These are phyloP conservation scores for Picochlorum sp. DNA, from an alignment of 139 green algal species.

Conservation along the genomic window DNA sequence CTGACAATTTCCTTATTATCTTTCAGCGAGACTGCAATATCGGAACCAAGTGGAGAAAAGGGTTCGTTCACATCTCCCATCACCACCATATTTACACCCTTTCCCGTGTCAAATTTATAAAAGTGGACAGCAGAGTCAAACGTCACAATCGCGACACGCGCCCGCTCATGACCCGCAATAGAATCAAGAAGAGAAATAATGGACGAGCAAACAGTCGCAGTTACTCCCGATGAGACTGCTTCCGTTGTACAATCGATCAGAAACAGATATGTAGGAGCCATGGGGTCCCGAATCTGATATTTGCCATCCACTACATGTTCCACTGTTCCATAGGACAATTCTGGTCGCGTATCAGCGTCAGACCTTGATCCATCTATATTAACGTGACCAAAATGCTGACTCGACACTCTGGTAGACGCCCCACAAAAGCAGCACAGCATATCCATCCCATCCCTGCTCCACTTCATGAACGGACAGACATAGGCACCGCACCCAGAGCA, in stretches of 20 bases:
- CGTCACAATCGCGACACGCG: constrained; percentile 64
- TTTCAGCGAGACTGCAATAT: constrained; percentile 3
- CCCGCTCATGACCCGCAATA: constrained; percentile 39
- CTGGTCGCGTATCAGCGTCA: constrained; percentile 52
- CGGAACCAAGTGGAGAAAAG: constrained; percentile 24
- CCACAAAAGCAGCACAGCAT: constrained; percentile 80
- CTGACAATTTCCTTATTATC: constrained; percentile 6
- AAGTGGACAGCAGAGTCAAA: constrained; percentile 79
- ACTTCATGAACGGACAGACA: constrained; percentile 81
- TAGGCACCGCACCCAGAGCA: constrained; percentile 81
- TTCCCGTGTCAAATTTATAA: constrained; percentile 41
- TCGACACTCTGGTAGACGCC: constrained; percentile 29
- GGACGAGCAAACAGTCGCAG: constrained; percentile 44
- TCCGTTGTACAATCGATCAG: constrained; percentile 61
- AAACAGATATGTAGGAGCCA: constrained; percentile 70
- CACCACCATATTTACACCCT: constrained; percentile 63
- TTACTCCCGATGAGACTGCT: constrained; percentile 53
- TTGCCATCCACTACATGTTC: constrained; percentile 55
- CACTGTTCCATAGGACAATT: constrained; percentile 59
- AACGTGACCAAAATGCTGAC: constrained; percentile 61
- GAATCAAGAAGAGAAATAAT: constrained; percentile 51
- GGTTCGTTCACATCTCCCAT: constrained; percentile 57
- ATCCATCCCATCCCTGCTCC: constrained; percentile 32
- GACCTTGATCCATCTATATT: constrained; percentile 46
- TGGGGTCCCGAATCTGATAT: constrained; percentile 68